phyloP scores from a whole-genome alignment of 768 basidiomycete species.

The Lyophyllum atratum region DNA sequence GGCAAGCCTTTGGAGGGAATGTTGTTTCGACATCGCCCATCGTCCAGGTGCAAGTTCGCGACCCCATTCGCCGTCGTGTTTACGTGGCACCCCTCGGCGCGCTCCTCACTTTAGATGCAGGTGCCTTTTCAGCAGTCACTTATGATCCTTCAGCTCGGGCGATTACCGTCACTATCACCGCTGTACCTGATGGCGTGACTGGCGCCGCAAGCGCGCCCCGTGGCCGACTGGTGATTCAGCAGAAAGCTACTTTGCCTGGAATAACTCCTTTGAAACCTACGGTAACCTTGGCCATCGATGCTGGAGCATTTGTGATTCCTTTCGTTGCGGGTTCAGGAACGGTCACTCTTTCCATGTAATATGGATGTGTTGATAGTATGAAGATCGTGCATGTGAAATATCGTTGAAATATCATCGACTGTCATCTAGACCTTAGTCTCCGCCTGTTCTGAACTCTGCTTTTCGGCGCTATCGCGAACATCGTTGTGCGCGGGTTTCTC shows the following conservation, averaged over 20 bases:
- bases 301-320: conserved; percentile 49
- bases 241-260: conserved; percentile 42
- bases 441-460: conserved; percentile 8
- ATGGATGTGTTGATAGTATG: not conserved
- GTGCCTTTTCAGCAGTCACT: conserved; percentile 46
- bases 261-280: conserved; percentile 41
- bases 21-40: conserved; percentile 41
- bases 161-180: conserved; percentile 42
- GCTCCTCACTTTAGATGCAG: conserved; percentile 50
- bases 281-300: conserved; percentile 35
- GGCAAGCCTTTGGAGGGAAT: conserved; percentile 60
- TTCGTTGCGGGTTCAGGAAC: conserved; percentile 40
- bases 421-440: not conserved
- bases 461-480: conserved; percentile 16
- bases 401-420: not conserved
- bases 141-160: conserved; percentile 39
- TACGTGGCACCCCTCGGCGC: conserved; percentile 52
- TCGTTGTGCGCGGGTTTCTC: conserved; percentile 20
- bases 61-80: conserved; percentile 50
- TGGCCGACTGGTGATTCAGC: conserved; percentile 46
- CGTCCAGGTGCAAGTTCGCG: conserved; percentile 45
- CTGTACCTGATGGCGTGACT: conserved; percentile 38
- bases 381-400: conserved; percentile 1
- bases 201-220: conserved; percentile 46
- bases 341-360: conserved; percentile 30